Conservation (phyloP, 306 rosid species). For the Castanea mollissima region DNA sequence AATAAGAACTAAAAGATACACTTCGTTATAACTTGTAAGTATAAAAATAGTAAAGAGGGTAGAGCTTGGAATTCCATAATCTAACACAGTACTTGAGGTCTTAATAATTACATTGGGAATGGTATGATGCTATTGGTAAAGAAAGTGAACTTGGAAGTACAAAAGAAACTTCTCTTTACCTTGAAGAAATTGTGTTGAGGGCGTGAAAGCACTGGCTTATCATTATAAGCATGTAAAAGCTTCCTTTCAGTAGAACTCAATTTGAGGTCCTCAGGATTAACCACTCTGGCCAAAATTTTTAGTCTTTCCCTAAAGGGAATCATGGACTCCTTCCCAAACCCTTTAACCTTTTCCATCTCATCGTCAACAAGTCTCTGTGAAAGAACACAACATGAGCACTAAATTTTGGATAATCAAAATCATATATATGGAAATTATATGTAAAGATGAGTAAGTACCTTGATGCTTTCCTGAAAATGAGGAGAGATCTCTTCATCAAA, state of each 20-base stretch:
- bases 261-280: slow-evolving; percentile 80
- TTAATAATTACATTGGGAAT: too few species aligned
- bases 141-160: not conserved
- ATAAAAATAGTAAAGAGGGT: too few species aligned
- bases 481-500: slow-evolving; percentile 62
- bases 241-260: slow-evolving; percentile 69
- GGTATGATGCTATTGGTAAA: not conserved
- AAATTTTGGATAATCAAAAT: not conserved
- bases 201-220: slow-evolving; percentile 91
- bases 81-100: too few species aligned
- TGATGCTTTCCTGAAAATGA: slow-evolving; percentile 51
- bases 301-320: slow-evolving; percentile 83
- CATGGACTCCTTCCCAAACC: slow-evolving; percentile 49
- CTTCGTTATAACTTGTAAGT: too few species aligned
- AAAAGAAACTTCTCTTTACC: slow-evolving; percentile 35
- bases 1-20: too few species aligned
- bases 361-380: slow-evolving; percentile 66
- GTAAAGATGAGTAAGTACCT: slow-evolving; percentile 38
- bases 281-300: slow-evolving; percentile 73
- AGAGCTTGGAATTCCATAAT: too few species aligned
- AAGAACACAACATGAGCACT: slow-evolving; percentile 9
- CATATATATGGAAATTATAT: not conserved
- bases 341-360: slow-evolving; percentile 77
- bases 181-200: slow-evolving; percentile 81
- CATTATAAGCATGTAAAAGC: slow-evolving; percentile 73